Evolutionary conservation across 768 basidiomycete genomes (phyloP).

Genomic region (Termitomyces sp.): DNA sequence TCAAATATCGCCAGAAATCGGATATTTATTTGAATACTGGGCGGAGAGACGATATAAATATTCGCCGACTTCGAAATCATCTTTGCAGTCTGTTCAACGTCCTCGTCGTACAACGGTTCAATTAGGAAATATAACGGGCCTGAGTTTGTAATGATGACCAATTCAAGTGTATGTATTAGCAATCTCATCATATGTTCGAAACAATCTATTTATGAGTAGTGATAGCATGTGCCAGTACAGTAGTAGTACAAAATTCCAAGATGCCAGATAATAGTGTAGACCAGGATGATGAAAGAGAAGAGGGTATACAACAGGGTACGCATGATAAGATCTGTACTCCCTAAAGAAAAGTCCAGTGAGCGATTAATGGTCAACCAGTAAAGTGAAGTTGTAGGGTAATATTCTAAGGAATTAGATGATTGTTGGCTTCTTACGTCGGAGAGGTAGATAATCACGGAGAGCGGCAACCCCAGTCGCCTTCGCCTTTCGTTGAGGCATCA

Average conservation of each 20-base stretch:
- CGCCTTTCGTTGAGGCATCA: conserved; percentile 15
- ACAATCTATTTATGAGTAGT: background rate
- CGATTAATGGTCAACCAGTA: background rate
- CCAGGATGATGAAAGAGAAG: background rate
- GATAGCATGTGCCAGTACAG: background rate
- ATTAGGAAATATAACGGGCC: background rate
- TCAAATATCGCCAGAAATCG: background rate
- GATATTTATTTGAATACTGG: background rate
- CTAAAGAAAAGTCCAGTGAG: background rate
- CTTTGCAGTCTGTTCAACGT: background rate
- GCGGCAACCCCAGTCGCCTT: conserved; percentile 18
- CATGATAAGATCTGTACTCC: background rate
- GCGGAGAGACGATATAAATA: background rate
- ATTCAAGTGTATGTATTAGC: background rate
- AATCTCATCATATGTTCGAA: background rate
- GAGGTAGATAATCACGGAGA: conserved; percentile 21
- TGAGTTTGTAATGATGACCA: background rate
- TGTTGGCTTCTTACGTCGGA: conserved; percentile 8
- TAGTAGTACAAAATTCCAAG: background rate
- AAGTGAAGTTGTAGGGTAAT: background rate
- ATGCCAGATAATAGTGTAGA: background rate
- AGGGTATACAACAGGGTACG: background rate
- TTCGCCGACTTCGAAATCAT: background rate
- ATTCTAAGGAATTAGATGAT: background rate
- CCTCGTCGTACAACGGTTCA: background rate